phyloP scores from a whole-genome alignment of 306 rosid genomes.

The Fagus crenata region DNA sequence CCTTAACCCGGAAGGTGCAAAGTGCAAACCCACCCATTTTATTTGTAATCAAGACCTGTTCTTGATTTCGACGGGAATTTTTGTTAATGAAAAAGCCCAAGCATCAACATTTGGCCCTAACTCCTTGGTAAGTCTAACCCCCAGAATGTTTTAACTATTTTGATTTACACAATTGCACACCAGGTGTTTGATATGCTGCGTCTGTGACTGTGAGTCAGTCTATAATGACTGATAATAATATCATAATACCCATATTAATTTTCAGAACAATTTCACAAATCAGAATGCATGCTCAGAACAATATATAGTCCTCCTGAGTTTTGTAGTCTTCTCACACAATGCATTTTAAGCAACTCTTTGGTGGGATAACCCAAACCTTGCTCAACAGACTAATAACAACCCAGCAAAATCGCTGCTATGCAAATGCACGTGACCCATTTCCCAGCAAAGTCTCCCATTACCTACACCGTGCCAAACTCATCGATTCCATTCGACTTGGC shows the following conservation, averaged over 20 bases:
- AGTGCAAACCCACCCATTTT: no score
- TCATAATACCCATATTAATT: neutral
- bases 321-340: slow-evolving; percentile 15
- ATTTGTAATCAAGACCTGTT: neutral
- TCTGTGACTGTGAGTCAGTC: slow-evolving; percentile 2
- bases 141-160: no score
- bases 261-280: neutral
- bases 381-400: slow-evolving; percentile 25
- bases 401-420: slow-evolving; percentile 49
- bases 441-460: slow-evolving; percentile 65
- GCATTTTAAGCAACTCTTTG: slow-evolving; percentile 32
- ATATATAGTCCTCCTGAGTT: neutral
- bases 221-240: slow-evolving; percentile 1
- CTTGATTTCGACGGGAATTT: neutral
- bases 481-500: slow-evolving; percentile 67
- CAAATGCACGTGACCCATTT: slow-evolving; percentile 62
- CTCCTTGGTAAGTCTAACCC: no score
- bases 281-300: neutral
- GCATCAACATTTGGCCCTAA: no score
- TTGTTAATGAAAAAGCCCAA: neutral
- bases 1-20: no score
- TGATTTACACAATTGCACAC: slow-evolving; percentile 15
- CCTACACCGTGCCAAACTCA: slow-evolving; percentile 72
- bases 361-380: slow-evolving; percentile 22
- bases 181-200: slow-evolving; percentile 44